Percentiles rank a stretch among this genome's conserved stretches.
phyloP scores from a whole-genome alignment of 257 asterid species.

The Scutellaria baicalensis region DNA sequence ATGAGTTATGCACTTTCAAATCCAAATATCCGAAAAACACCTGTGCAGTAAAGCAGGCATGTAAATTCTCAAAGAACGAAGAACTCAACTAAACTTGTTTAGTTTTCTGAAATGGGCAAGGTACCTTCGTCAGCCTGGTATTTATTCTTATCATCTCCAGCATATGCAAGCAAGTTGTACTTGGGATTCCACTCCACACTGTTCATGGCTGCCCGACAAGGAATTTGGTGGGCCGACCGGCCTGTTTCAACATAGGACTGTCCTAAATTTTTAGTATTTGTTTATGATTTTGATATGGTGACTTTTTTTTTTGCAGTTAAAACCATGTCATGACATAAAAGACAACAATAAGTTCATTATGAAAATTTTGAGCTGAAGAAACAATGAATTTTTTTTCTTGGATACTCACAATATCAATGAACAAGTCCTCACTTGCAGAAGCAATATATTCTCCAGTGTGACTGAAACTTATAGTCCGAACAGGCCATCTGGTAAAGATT shows the following conservation, averaged over 20 bases:
- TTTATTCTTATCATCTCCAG: constrained; percentile 96
- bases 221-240: constrained; percentile 81
- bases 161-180: constrained; percentile 84
- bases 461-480: constrained; percentile 92
- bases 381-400: not conserved
- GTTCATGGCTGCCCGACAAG: constrained; percentile 97
- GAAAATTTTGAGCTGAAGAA: not conserved
- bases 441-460: constrained; percentile 93
- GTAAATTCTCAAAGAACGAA: no score
- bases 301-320: not conserved
- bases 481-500: constrained; percentile 78
- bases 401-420: constrained; percentile 81
- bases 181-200: constrained; percentile 99
- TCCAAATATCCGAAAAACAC: no score
- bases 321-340: not conserved
- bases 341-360: not conserved
- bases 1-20: no score
- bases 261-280: constrained; percentile 9
- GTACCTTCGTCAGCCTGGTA: constrained; percentile 91
- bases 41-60: no score
- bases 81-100: no score
- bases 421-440: constrained; percentile 94
- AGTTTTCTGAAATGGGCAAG: not conserved
- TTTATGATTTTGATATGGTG: not conserved
- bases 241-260: constrained; percentile 85